Evolutionary conservation across 176 grass and related monocot species (phyloP).

Genomic region (Aegilops longissima): DNA sequence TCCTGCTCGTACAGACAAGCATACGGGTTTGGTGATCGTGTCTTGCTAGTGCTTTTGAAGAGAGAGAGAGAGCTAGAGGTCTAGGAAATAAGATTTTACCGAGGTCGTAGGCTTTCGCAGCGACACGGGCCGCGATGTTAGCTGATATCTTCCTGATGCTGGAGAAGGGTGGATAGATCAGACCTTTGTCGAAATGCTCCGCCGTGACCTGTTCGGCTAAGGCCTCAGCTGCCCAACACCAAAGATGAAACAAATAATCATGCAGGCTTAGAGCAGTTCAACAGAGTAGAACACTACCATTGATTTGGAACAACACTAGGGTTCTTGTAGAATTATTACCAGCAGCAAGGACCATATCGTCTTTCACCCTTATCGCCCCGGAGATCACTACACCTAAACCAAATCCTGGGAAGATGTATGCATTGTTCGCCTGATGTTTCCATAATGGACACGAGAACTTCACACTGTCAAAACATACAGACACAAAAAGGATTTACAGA

Average conservation of each 20-base stretch:
- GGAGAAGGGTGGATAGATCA: conserved; percentile 83
- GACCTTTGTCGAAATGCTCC: conserved; percentile 75
- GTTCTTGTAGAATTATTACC: conserved; percentile 55
- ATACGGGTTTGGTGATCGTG: background rate
- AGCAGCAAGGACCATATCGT: conserved; percentile 89
- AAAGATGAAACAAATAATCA: conserved; percentile 5
- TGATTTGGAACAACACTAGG: background rate
- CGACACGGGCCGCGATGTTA: conserved; percentile 61
- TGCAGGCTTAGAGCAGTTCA: background rate
- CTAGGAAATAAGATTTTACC: conserved; percentile 33
- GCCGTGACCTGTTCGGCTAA: conserved; percentile 67
- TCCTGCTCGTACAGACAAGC: conserved; percentile 43
- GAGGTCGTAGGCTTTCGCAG: conserved; percentile 81
- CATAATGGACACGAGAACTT: conserved; percentile 24
- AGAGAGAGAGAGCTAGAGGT: background rate
- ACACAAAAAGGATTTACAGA: background rate
- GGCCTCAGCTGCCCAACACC: conserved; percentile 57
- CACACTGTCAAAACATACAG: background rate
- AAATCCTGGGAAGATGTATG: conserved; percentile 95
- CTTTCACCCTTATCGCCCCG: conserved; percentile 67
- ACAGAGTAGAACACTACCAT: background rate
- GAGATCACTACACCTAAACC: conserved; percentile 86
- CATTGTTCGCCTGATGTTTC: conserved; percentile 80
- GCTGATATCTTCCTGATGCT: conserved; percentile 90
- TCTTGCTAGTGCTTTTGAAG: too few relatives aligned